Base-by-base conservation (phyloP, 164 flowering plant species). In the Platanus orientalis region DNA sequence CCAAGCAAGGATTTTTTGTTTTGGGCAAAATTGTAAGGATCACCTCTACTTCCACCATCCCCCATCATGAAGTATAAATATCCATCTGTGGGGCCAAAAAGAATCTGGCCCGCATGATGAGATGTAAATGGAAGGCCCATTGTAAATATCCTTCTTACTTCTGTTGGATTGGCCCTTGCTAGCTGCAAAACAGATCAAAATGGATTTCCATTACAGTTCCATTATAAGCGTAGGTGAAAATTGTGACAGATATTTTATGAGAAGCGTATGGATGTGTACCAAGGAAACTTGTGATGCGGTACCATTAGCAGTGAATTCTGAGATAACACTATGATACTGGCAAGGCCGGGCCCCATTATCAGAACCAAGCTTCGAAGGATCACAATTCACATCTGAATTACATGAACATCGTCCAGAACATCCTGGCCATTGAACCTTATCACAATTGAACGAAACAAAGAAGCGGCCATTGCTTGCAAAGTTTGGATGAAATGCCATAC, bases 41-140 rank as follows among this genome's bases (percentile, higher is more conserved):
- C 89, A n/a, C 75, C 86, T 39, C 39, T 63, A 21, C 76, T 78
- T 49, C 87, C 92, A 45, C 96, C 97, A 74, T 89, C 96, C 27
- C 97, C 95, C 92, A 86, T 90, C 89, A 87, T 83, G 51, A 83
- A 82, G 78, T 93, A 93, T 50, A 93, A 61, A 73, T 85, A 86
- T 54, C 92, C 92, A 61, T 92, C 98, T 19, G 54, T 49, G 6
- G 97, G 98, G 47, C 96, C 93, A 69, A 92, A 88, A 27, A 92
- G 85, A 60, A 92, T 86, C 71, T 92, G 98, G 10, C 98, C 96
- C 3, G 69, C 96, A 64, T 85, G 92, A 68, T 85, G 81, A 61
- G 78, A 60, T 13, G 85, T 80, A 68, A 79, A 88, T 24, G 96
- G 92, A 24, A 90, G 86, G 0, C 96, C 98, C 89, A 92, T 88